A percentile compares a stretch with the other conserved stretches of the same genome.
phyloP scores from a whole-genome alignment of 106 monocot genomes.

The Iris macrosiphon region DNA sequence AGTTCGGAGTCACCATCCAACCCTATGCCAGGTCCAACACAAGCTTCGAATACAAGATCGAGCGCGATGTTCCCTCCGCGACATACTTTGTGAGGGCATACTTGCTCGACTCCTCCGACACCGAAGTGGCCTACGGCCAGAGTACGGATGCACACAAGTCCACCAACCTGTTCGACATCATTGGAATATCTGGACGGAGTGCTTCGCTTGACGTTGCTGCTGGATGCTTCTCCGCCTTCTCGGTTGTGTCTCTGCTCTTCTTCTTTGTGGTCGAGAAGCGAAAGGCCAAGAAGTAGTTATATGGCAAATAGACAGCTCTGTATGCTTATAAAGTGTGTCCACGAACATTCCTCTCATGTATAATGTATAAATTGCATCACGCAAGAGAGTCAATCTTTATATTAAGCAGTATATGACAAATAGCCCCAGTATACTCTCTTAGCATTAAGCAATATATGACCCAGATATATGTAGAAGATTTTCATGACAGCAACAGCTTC shows the following conservation, averaged over 20 bases:
- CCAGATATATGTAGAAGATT: too few relatives aligned
- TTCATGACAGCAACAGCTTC: too few relatives aligned
- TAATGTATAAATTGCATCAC: too few relatives aligned
- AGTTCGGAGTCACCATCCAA: conserved; percentile 32
- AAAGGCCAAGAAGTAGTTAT: conserved; percentile 14
- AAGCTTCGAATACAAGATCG: conserved; percentile 17
- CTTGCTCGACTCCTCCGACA: conserved; percentile 24
- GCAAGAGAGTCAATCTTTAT: too few relatives aligned
- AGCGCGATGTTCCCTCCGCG: conserved; percentile 37
- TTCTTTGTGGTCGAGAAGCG: conserved; percentile 39
- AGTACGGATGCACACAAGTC: conserved; percentile 26
- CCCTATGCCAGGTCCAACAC: conserved; percentile 10
- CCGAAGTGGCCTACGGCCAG: conserved; percentile 37
- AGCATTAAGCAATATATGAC: too few relatives aligned
- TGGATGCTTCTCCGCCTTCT: conserved; percentile 47
- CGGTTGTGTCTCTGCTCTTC: conserved; percentile 15
- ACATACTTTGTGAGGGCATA: conserved; percentile 58
- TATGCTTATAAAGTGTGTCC: too few relatives aligned
- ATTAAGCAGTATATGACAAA: too few relatives aligned
- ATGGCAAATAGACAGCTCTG: too few relatives aligned
- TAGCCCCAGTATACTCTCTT: too few relatives aligned
- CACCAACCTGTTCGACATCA: conserved; percentile 26
- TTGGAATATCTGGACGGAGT: conserved; percentile 23
- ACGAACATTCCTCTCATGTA: too few relatives aligned
- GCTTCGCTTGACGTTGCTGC: conserved; percentile 37